phyloP scores from a whole-genome alignment of 2,329 filamentous ascomycete genomes.

The Fusarium cyanostomum region DNA sequence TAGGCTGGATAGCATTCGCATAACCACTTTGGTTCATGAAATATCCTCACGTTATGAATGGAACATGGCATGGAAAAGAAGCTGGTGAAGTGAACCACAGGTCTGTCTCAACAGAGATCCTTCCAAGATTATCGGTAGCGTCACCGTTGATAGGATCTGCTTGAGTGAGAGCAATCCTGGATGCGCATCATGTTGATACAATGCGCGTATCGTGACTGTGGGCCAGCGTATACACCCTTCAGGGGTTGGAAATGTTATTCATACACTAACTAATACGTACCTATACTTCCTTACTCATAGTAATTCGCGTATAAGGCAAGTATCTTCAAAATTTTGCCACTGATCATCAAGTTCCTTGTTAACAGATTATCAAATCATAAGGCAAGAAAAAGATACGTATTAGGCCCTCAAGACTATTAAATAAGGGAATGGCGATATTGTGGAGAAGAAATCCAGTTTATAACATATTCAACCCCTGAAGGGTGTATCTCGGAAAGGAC shows the following conservation, averaged over 20 bases:
- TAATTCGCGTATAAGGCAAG: no score
- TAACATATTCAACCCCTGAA: no score
- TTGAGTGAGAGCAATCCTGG: neutral
- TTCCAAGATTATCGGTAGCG: neutral
- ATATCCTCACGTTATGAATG: neutral
- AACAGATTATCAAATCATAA: neutral
- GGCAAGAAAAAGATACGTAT: neutral
- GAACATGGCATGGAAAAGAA: neutral
- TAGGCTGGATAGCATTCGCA: constrained; percentile 2
- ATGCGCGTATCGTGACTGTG: constrained; percentile 8
- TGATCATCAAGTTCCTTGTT: no score
- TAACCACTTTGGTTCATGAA: neutral
- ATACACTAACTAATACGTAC: no score
- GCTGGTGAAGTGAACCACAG: constrained; percentile 5
- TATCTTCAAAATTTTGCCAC: no score
- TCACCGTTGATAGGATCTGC: neutral
- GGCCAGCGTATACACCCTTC: no score
- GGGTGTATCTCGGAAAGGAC: no score
- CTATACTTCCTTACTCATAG: no score
- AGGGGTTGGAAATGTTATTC: no score
- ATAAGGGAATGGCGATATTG: no score
- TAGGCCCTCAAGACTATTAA: no score
- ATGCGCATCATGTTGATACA: constrained; percentile 13
- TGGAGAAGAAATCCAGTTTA: no score
- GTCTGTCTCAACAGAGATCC: constrained; percentile 1